Evolutionary conservation across 768 basidiomycete species (phyloP), one percentile per base, ranked within the genome.

Genomic region (Pleurotus eryngii): DNA sequence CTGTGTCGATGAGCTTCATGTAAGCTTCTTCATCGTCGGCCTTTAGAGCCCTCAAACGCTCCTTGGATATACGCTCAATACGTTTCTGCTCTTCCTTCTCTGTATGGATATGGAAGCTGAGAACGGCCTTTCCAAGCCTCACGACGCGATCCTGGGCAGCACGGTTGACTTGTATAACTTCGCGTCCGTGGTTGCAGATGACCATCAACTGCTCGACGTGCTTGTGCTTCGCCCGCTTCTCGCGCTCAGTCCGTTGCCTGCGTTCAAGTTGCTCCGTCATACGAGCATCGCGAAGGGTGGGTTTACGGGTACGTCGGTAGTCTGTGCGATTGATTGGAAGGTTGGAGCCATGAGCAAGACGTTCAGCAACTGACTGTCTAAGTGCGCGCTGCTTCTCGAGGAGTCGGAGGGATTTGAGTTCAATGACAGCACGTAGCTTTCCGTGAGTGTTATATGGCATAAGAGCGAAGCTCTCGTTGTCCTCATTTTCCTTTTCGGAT

Each of bases 11-110:
- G 65, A 99, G 89, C 69, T 95, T 95, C 84, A 98, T 89, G 73
- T 99, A 99, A n/a, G 93, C 95, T 73, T 98, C 97, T 77, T 99
- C 97, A 76, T 99, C 96, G 68, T 98, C 95, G 26, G 90, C 90
- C 74, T 96, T 95, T 63, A 98, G 85, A 6, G 96, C 97, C 76
- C 92, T 94, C 61, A 99, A 76, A 91, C 95, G 94, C 72, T 98
- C 97, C 77, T 98, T 98, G 46, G 90, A 87, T 46, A 99, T 86
- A 56, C 94, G 80, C 74, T 98, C 97, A 62, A 99, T 90, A 24
- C 96, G 84, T 70, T 95, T 94, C 82, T 95, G 92, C 71, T 99
- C 97, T 72, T 98, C 96, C 77, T 93, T 95, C 77, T 99, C 97
- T 1, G 95, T 94, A 61, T 87, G 85, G 14, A 77, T 77, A 69